phyloP scores from a whole-genome alignment of 257 asterid species.

The Linaria vulgaris region DNA sequence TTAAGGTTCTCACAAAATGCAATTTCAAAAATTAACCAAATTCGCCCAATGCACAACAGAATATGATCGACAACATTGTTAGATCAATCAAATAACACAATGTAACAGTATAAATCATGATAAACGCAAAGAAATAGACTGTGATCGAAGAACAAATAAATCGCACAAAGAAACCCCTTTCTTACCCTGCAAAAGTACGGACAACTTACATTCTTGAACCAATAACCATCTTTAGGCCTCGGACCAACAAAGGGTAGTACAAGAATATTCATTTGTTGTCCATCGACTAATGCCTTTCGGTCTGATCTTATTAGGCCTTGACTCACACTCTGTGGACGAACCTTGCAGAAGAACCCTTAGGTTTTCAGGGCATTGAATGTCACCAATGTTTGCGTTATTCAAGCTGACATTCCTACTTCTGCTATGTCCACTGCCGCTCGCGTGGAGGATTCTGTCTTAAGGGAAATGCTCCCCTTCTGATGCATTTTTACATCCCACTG shows the following conservation, averaged over 20 bases:
- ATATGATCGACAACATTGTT: too few relatives aligned
- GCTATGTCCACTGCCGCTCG: constrained; percentile 19
- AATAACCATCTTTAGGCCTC: constrained; percentile 6
- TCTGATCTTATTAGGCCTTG: constrained; percentile 24
- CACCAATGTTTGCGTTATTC: constrained; percentile 22
- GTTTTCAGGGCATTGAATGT: constrained; percentile 23
- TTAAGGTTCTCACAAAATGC: too few relatives aligned
- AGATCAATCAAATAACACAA: too few relatives aligned
- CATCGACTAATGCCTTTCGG: constrained; percentile 4
- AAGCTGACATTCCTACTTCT: constrained; percentile 16
- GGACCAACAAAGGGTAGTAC: constrained; percentile 9
- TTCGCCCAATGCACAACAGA: too few relatives aligned
- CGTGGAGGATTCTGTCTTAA: constrained; percentile 14
- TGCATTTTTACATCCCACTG: constrained; percentile 6
- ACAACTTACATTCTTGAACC: too few relatives aligned
- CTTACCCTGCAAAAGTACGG: constrained; percentile 8
- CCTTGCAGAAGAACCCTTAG: constrained; percentile 18
- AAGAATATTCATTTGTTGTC: constrained; percentile 7
- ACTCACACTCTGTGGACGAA: constrained; percentile 10
- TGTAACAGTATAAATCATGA: too few relatives aligned
- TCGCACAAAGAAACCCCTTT: too few relatives aligned
- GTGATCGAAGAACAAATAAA: too few relatives aligned
- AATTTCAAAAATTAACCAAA: too few relatives aligned
- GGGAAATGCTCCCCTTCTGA: constrained; percentile 1
- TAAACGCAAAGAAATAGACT: too few relatives aligned